These are phyloP conservation scores for Plenodomus tracheiphilus DNA, from an alignment of 2,329 filamentous ascomycete species.

Conservation along the genomic window DNA sequence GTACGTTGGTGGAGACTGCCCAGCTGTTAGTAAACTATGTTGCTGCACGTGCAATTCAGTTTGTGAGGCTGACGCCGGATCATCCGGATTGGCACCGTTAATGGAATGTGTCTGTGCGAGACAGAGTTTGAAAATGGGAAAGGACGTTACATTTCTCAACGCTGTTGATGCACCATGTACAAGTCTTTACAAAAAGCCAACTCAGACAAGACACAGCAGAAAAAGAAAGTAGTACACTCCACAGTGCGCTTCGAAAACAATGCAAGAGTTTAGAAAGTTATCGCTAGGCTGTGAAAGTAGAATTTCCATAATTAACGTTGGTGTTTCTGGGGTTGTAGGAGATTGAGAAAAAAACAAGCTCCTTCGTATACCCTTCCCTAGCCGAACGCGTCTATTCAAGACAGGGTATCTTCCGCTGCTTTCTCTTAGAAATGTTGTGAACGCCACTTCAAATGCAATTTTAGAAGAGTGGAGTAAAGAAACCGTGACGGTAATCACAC, in stretches of 20 bases:
- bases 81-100: background rate
- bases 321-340: too few species aligned
- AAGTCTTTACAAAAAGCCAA: too few species aligned
- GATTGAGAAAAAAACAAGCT: too few species aligned
- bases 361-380: too few species aligned
- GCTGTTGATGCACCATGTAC: too few species aligned
- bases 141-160: too few species aligned
- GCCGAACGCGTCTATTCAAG: background rate
- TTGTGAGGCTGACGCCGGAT: background rate
- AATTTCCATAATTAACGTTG: too few species aligned
- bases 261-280: too few species aligned
- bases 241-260: too few species aligned
- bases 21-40: background rate
- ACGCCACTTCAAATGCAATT: slow-evolving; percentile 5
- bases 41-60: background rate
- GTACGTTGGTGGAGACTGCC: background rate
- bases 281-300: too few species aligned
- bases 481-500: background rate
- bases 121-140: background rate
- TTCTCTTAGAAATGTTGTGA: background rate
- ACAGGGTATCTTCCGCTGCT: background rate
- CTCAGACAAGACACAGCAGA: too few species aligned
- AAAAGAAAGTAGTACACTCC: too few species aligned
- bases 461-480: slow-evolving; percentile 5
- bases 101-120: background rate